Evolutionary conservation across 2,329 filamentous ascomycete species (phyloP).

Genomic region (Uncinocarpus reesii): DNA sequence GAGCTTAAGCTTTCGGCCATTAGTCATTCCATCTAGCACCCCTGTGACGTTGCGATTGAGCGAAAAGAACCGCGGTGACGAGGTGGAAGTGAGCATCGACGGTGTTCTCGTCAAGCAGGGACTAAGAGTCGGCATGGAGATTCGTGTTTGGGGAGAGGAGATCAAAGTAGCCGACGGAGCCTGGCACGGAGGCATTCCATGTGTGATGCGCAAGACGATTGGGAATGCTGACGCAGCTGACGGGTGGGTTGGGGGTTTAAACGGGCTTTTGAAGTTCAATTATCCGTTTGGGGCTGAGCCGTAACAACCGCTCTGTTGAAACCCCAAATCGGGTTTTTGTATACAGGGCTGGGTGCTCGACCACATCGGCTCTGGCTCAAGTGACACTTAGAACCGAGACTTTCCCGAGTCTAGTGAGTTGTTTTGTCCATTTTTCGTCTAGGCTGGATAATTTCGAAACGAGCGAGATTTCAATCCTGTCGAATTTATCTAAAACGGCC

Average conservation of each 20-base stretch:
- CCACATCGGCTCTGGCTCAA: not conserved
- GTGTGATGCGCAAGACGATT: constrained; percentile 60
- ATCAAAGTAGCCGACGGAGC: constrained; percentile 47
- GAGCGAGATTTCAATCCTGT: not conserved
- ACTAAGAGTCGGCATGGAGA: constrained; percentile 67
- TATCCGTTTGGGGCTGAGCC: constrained; percentile 73
- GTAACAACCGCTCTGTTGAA: not conserved
- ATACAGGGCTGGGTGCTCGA: not conserved
- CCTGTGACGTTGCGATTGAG: constrained; percentile 64
- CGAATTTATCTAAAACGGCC: not conserved
- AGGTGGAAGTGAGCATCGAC: constrained; percentile 70
- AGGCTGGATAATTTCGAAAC: constrained; percentile 5
- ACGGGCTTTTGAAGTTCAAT: constrained; percentile 91
- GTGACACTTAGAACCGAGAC: not conserved
- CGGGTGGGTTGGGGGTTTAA: constrained; percentile 92
- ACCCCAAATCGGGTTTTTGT: not conserved
- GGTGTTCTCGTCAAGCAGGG: constrained; percentile 56
- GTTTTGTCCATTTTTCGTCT: not conserved
- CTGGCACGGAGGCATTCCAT: constrained; percentile 75
- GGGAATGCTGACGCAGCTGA: constrained; percentile 55
- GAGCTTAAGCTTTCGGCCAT: constrained; percentile 79
- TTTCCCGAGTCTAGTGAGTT: not conserved
- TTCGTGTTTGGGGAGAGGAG: constrained; percentile 77
- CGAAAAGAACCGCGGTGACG: constrained; percentile 64
- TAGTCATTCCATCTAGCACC: constrained; percentile 63